These are phyloP conservation scores for Plasmodium malariae DNA, from an alignment of 169 alveolate genomes.

Conservation along the genomic window DNA sequence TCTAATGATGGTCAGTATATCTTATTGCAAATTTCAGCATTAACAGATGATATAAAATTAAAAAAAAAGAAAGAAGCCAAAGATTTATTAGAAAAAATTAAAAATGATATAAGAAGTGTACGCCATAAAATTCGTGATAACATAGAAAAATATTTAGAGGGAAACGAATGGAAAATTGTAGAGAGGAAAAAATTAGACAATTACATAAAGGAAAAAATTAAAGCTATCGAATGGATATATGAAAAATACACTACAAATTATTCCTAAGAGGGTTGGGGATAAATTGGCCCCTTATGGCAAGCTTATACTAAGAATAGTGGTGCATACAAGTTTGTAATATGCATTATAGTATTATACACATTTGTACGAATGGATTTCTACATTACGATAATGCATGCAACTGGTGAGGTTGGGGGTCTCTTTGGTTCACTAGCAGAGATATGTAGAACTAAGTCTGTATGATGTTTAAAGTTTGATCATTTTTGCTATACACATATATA, in stretches of 20 bases:
- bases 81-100: conserved; percentile 58
- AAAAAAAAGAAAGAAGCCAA: conserved; percentile 74
- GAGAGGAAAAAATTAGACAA: conserved; percentile 57
- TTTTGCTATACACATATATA: no score
- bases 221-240: conserved; percentile 29
- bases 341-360: no score
- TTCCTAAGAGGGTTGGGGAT: no score
- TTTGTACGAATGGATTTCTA: no score
- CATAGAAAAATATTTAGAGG: conserved; percentile 26
- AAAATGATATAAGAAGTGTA: conserved; percentile 59
- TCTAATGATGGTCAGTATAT: conserved; percentile 42
- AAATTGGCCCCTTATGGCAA: no score
- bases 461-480: no score
- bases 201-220: conserved; percentile 50
- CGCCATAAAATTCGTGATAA: conserved; percentile 51
- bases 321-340: no score
- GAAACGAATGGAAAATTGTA: conserved; percentile 64
- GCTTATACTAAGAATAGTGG: no score
- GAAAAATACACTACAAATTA: background rate
- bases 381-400: no score
- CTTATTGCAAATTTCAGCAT: conserved; percentile 47
- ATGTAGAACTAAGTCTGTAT: no score
- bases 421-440: no score
- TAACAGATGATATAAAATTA: conserved; percentile 47
- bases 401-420: no score